These are phyloP conservation scores for Penicillium polonicum DNA, from an alignment of 2,329 filamentous ascomycete genomes.

Conservation along the genomic window DNA sequence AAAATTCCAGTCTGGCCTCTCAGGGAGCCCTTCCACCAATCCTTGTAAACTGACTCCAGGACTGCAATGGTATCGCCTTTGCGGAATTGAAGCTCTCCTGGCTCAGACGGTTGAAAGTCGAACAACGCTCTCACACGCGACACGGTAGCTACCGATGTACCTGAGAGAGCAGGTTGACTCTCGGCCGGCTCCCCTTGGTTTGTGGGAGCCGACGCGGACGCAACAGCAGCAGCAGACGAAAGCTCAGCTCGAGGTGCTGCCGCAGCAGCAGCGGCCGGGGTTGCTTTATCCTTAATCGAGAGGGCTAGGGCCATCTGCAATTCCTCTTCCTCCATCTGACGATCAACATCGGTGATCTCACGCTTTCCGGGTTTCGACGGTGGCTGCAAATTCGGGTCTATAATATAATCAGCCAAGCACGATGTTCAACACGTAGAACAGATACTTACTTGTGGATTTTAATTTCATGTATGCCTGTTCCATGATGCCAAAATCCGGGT, in stretches of 20 bases:
- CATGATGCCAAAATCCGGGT: conserved; percentile 95
- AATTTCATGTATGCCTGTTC: conserved; percentile 87
- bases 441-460: conserved; percentile 62
- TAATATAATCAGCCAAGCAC: conserved; percentile 22
- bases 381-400: conserved; percentile 83
- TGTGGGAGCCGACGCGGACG: conserved; percentile 8
- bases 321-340: conserved; percentile 95
- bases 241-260: conserved; percentile 35
- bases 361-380: conserved; percentile 93
- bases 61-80: conserved; percentile 98
- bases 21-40: conserved; percentile 98
- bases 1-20: conserved; percentile 96
- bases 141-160: conserved; percentile 93
- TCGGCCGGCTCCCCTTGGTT: conserved; percentile 44
- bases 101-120: conserved; percentile 91
- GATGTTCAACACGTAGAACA: no score
- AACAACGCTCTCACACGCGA: conserved; percentile 90
- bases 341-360: conserved; percentile 82
- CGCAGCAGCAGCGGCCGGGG: conserved; percentile 31
- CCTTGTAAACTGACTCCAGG: conserved; percentile 95
- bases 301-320: conserved; percentile 92
- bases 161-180: conserved; percentile 65
- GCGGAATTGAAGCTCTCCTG: conserved; percentile 91
- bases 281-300: conserved; percentile 80
- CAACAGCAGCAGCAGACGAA: conserved; percentile 19